Conservation (phyloP, 768 basidiomycete genomes). For the Pleurotus pulmonarius region DNA sequence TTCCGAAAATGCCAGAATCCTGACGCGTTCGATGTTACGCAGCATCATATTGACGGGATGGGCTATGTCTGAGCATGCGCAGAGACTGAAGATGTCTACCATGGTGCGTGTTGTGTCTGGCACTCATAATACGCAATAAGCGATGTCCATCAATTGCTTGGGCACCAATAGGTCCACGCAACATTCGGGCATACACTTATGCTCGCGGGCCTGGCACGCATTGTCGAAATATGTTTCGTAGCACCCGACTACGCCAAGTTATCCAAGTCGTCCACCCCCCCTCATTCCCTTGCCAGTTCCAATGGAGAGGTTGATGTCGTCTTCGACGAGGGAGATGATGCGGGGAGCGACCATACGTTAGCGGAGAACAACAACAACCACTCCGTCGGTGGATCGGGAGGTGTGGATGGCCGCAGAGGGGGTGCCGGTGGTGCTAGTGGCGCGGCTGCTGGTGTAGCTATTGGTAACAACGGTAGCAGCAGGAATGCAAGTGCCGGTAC, state of each 20-base stretch:
- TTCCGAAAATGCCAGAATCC: too few relatives aligned
- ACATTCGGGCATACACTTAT: conserved; percentile 86
- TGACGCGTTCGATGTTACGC: background rate
- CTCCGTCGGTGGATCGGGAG: background rate
- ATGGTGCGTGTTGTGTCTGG: conserved; percentile 40
- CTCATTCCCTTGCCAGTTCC: too few relatives aligned
- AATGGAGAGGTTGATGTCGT: too few relatives aligned
- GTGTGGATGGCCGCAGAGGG: too few relatives aligned
- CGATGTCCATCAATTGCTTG: background rate
- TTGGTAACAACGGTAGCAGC: conserved; percentile 20
- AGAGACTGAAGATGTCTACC: conserved; percentile 81
- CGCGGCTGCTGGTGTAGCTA: background rate
- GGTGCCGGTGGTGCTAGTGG: too few relatives aligned
- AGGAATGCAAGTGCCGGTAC: too few relatives aligned
- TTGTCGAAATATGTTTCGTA: conserved; percentile 85
- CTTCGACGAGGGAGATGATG: conserved; percentile 39
- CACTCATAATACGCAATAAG: background rate
- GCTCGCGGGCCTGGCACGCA: conserved; percentile 74
- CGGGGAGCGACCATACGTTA: conserved; percentile 65
- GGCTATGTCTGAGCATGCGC: conserved; percentile 90
- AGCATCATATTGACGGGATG: conserved; percentile 90
- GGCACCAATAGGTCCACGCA: conserved; percentile 58
- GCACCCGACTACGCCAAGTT: conserved; percentile 17
- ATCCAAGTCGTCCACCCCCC: too few relatives aligned
- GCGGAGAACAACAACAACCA: conserved; percentile 28